Conservation (phyloP, 2,329 filamentous ascomycete species). For the Exophiala sp. region DNA sequence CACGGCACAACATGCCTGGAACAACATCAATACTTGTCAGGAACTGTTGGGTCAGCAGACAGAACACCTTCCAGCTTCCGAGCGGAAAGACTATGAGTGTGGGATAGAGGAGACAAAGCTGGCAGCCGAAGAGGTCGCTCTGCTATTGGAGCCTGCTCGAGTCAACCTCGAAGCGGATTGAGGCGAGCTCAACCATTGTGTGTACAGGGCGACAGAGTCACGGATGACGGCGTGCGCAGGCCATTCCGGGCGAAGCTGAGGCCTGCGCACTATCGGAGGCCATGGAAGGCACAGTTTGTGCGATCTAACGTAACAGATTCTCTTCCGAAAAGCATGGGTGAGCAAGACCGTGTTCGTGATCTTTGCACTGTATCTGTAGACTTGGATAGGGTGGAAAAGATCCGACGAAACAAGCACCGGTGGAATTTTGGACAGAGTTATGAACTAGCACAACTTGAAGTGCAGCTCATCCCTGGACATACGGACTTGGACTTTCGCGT, state of each 20-base stretch:
- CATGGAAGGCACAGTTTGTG: conserved; percentile 35
- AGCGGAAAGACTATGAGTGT: conserved; percentile 1
- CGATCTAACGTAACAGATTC: conserved; percentile 30
- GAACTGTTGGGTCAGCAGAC: neutral
- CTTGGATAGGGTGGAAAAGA: conserved; percentile 32
- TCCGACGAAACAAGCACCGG: conserved; percentile 37
- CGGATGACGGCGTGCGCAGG: conserved; percentile 20
- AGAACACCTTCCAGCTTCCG: conserved; percentile 1
- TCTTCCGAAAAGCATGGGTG: conserved; percentile 29
- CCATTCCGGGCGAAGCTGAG: conserved; percentile 24
- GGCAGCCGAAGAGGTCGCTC: conserved; percentile 8
- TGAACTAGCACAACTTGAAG: conserved; percentile 33
- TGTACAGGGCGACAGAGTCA: conserved; percentile 15
- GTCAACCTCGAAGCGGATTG: conserved; percentile 1
- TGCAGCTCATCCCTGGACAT: conserved; percentile 34
- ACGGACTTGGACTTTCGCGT: conserved; percentile 37
- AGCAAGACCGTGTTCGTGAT: conserved; percentile 26
- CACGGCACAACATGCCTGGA: conserved; percentile 3
- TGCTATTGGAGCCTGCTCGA: conserved; percentile 4
- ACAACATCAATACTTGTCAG: conserved; percentile 3
- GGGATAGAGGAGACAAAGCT: conserved; percentile 3
- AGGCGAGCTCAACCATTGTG: too few relatives aligned
- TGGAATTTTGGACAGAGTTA: conserved; percentile 33
- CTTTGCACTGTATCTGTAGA: conserved; percentile 33
- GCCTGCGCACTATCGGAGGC: conserved; percentile 16